phyloP scores from a whole-genome alignment of 371 early-diverging fungal genomes.

The Syncephalastrum contaminatum region DNA sequence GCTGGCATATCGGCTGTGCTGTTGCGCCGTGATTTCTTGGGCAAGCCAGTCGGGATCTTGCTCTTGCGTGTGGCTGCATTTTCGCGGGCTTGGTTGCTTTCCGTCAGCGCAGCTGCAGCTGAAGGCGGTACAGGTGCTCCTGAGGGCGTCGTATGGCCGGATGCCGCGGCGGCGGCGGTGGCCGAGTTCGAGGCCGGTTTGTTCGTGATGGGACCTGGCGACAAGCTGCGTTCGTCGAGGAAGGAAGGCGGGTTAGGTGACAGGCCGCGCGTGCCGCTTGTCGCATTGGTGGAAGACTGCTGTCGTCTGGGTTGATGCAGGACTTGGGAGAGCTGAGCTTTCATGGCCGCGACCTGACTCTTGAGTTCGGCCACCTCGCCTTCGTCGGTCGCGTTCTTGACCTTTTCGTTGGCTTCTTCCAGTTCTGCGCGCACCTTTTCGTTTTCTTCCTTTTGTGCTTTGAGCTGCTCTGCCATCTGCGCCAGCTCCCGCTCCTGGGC shows the following conservation, averaged over 20 bases:
- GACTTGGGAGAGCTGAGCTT: constrained; percentile 47
- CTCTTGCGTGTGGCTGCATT: background rate
- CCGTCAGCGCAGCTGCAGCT: too few species aligned
- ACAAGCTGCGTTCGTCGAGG: constrained; percentile 25
- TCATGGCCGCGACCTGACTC: constrained; percentile 47
- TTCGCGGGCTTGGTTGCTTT: background rate
- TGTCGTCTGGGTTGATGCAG: constrained; percentile 39
- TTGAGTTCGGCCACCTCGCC: constrained; percentile 45
- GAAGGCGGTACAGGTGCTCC: too few species aligned
- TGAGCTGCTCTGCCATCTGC: constrained; percentile 57
- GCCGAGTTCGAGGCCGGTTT: too few species aligned
- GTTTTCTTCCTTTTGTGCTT: constrained; percentile 66
- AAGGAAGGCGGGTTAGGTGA: constrained; percentile 21
- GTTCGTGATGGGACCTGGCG: constrained; percentile 25
- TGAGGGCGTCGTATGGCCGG: too few species aligned
- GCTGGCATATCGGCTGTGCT: constrained; percentile 40
- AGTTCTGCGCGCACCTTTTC: constrained; percentile 54
- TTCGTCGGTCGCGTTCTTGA: constrained; percentile 35
- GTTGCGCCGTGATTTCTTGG: constrained; percentile 35
- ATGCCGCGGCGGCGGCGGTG: too few species aligned
- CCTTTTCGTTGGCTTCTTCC: constrained; percentile 36
- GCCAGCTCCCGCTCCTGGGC: constrained; percentile 66
- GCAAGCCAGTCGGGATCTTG: too few species aligned
- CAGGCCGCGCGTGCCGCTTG: constrained; percentile 14
- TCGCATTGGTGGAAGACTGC: constrained; percentile 16